Conservation (phyloP, 257 asterid species). For the Nicotiana knightiana region DNA sequence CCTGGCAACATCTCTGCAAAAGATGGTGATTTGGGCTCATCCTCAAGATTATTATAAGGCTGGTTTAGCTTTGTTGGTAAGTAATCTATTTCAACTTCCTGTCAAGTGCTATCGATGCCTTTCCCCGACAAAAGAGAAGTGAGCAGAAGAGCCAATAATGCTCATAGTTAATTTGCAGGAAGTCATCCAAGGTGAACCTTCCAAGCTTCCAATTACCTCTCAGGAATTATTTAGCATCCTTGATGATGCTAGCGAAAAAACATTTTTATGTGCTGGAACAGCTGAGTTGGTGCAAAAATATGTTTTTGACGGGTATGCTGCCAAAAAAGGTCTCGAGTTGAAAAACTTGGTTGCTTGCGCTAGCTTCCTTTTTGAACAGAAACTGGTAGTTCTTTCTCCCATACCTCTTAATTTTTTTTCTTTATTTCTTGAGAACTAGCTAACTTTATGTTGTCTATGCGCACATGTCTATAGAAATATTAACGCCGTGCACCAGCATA, state of each 20-base stretch:
- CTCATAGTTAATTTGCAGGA: conserved; percentile 47
- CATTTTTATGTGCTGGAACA: conserved; percentile 88
- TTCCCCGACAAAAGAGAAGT: neutral
- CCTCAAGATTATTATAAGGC: conserved; percentile 69
- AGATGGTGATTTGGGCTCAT: conserved; percentile 63
- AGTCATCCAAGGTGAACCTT: conserved; percentile 58
- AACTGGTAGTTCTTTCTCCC: conserved; percentile 53
- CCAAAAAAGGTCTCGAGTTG: conserved; percentile 57
- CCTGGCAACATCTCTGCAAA: conserved; percentile 51
- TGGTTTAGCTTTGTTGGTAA: conserved; percentile 71
- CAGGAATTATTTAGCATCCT: conserved; percentile 71
- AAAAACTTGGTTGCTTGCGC: conserved; percentile 76
- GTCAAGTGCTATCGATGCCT: conserved; percentile 4
- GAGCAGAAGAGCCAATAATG: neutral
- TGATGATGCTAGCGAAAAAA: conserved; percentile 92
- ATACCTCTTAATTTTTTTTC: neutral
- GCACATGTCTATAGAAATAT: neutral
- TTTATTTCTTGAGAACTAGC: conserved; percentile 1
- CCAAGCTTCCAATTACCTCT: conserved; percentile 63
- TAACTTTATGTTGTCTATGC: neutral
- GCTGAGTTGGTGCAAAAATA: conserved; percentile 71
- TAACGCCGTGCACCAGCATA: neutral
- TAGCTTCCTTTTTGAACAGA: conserved; percentile 79
- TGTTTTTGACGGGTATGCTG: conserved; percentile 68
- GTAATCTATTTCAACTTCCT: conserved; percentile 9